These are phyloP conservation scores for Apium graveolens DNA, from an alignment of 129 eudicot genomes.

Conservation along the genomic window DNA sequence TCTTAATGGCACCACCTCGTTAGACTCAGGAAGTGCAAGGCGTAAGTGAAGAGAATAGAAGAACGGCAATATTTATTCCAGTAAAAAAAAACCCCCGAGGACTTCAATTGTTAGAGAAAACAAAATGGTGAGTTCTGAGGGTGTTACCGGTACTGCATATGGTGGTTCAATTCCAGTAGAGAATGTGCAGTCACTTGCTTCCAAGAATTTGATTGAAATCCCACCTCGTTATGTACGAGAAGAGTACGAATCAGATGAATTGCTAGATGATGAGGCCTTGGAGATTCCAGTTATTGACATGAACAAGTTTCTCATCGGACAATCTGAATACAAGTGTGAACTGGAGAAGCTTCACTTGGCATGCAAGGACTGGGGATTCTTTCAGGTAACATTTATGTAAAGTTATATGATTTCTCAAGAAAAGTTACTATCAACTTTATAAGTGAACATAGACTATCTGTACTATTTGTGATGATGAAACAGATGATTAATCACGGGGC, in stretches of 20 bases:
- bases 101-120: not conserved
- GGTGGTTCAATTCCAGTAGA: slow-evolving; percentile 56
- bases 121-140: slow-evolving; percentile 2
- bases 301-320: slow-evolving; percentile 19
- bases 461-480: not conserved
- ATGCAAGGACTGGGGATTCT: slow-evolving; percentile 52
- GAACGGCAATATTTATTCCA: too few species aligned
- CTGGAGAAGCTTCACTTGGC: slow-evolving; percentile 42
- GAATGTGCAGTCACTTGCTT: slow-evolving; percentile 47
- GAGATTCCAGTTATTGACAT: slow-evolving; percentile 46
- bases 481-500: slow-evolving; percentile 10
- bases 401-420: not conserved
- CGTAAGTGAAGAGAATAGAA: too few species aligned
- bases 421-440: not conserved
- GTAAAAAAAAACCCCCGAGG: not conserved
- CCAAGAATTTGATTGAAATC: slow-evolving; percentile 28
- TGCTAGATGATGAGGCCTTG: slow-evolving; percentile 21
- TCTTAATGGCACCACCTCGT: too few species aligned
- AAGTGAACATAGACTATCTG: not conserved
- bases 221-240: slow-evolving; percentile 24
- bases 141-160: not conserved
- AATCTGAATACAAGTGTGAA: slow-evolving; percentile 25
- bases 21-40: too few species aligned
- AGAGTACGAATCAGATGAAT: slow-evolving; percentile 18
- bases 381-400: slow-evolving; percentile 26